Evolutionary conservation across 108 stramenopile genomes (phyloP), one percentile per base, ranked within the genome.

Genomic region (Seminavis robusta): DNA sequence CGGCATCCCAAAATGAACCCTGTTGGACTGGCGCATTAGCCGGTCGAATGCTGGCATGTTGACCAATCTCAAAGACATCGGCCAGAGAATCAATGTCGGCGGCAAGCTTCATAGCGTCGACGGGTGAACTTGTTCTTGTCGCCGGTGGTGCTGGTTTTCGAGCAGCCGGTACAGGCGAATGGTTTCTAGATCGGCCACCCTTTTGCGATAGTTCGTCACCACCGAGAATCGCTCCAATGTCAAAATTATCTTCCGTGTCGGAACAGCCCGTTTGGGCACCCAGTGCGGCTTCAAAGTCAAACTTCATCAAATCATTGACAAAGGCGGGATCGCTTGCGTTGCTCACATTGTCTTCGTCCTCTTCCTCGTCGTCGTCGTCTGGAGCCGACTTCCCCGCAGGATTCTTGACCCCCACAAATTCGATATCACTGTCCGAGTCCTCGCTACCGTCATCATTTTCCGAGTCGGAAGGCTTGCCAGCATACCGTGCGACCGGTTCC

Each of bases 1-100:
- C n/a, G 3, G 45, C 44, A 33, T 71, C 54, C 76, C 76, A 77
- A 49, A 77, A 78, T 8, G 48, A 13, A 4, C 27, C 47, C 25
- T 10, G 26, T 10, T n/a, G n/a, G n/a, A n/a, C n/a, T n/a, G 37
- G 0, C 3, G 60, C 30, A 25, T 37, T 46, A 10, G 16, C 7
- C 25, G 71, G 72, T 17, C 71, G 54, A 21, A 69, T 53, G 32
- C 38, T 37, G 4, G 16, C 47, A 13, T 61, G 38, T 43, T 65
- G 38, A 25, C 63, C 52, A 0, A 56, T 41, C 11, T 71, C 67
- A 44, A 78, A 72, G 23, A 64, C 42, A 2, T 25, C 27, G 3
- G 77, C 77, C 11, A 78, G 43, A 8, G 28, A 38, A 36, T 78
- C 77, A 24, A 78, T 20, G 1, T 52, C 48, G 29, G 46, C 55